A percentile compares a stretch with the other conserved stretches of the same genome.
These are phyloP conservation scores for Kodamaea hsintzibuensis DNA, from an alignment of 805 yeast species.

Conservation along the genomic window DNA sequence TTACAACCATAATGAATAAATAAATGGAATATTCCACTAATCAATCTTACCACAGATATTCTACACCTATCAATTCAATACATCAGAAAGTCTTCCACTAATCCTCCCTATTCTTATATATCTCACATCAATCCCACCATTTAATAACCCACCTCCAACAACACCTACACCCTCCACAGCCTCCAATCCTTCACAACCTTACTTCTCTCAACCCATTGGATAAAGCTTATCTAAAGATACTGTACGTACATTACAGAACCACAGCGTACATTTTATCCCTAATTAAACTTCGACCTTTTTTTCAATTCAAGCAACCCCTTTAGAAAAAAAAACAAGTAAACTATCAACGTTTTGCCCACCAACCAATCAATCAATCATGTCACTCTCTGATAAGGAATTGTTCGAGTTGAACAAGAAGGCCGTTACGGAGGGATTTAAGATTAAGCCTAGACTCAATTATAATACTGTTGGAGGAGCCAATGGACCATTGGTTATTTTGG, in stretches of 20 bases:
- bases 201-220: too few species aligned
- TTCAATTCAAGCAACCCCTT: conserved; percentile 4
- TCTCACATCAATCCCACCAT: too few species aligned
- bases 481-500: conserved; percentile 88
- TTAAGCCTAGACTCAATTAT: conserved; percentile 88
- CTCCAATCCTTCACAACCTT: too few species aligned
- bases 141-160: too few species aligned
- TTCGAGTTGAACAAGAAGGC: conserved; percentile 87
- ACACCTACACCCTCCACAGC: too few species aligned
- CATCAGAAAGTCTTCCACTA: too few species aligned
- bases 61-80: too few species aligned
- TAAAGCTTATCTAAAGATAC: not conserved
- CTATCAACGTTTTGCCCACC: conserved; percentile 3
- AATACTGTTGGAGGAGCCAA: conserved; percentile 98
- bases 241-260: not conserved
- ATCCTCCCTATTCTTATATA: too few species aligned
- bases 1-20: too few species aligned
- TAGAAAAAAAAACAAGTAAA: conserved; percentile 4
- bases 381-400: conserved; percentile 42
- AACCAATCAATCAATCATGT: conserved; percentile 23
- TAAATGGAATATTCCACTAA: too few species aligned
- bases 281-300: not conserved
- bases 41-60: too few species aligned
- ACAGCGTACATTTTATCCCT: conserved; percentile 5
- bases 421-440: conserved; percentile 85